Evolutionary conservation across 768 basidiomycete species (phyloP), one percentile per base, ranked within the genome.

Genomic region (Tricholoma terreum): DNA sequence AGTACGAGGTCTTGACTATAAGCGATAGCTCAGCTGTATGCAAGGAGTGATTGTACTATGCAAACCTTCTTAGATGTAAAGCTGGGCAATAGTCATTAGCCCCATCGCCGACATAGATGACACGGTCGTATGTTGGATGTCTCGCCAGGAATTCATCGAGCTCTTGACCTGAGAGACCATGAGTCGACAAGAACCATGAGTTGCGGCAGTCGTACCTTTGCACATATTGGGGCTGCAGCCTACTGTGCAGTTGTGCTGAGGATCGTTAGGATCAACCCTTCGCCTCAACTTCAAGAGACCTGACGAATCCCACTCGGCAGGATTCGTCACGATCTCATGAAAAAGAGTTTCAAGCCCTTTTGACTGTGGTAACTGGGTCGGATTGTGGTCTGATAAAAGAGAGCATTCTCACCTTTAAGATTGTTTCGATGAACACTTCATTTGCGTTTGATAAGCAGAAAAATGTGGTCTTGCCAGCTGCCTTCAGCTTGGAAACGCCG

Each of bases 141-240:
- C 85, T 75, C 1, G 75, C 73, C 50, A 96, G 78, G 74, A 90
- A 98, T 1, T 84, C 85, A 9, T 87, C 83, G n/a, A 99, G 80
- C 69, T 99, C 97, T 60, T 92, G 88, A n/a, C 96, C 95, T 94
- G 63, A 3, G 31, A 31, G 19, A 55, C 10, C 38, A 15, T 14
- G 12, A 42, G 33, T 48, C 9, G 5, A 48, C 30, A 30, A 8
- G 22, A 27, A 31, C 27, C 40, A 27, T 34, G 42, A 45, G 9
- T 17, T 24, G 22, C 17, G 15, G 15, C n/a, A 19, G 54, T 62
- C 69, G 40, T 17, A 86, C 92, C 93, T 78, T 99, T 99, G 80
- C 97, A 99, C 95, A 99, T 97, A 77, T 99, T 98, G 12, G 87
- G 83, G 56, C 87, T 86, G 76, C 97, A 99, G 6, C 96, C 96